phyloP scores from a whole-genome alignment of 805 yeast species.

The Ascoidea asiatica region DNA sequence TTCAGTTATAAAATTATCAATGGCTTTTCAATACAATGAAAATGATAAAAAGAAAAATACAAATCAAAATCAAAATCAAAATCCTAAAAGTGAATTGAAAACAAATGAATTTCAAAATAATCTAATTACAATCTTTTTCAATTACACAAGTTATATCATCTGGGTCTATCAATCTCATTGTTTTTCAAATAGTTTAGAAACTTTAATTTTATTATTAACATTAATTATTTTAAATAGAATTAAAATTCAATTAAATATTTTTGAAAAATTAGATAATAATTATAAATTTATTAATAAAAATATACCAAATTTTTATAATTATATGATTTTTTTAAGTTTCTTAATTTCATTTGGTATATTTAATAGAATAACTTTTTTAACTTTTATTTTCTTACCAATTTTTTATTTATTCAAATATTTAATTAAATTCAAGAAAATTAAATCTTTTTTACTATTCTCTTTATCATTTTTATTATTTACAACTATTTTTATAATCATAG shows the following conservation, averaged over 20 bases:
- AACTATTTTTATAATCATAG: slow-evolving; percentile 29
- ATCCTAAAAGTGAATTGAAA: neutral
- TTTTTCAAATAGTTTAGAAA: slow-evolving; percentile 81
- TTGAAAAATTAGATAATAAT: neutral
- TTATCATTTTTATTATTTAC: slow-evolving; percentile 24
- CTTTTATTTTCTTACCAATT: slow-evolving; percentile 58
- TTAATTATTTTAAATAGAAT: slow-evolving; percentile 61
- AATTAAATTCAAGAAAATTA: slow-evolving; percentile 19
- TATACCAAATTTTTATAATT: neutral
- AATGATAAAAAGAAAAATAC: too few relatives aligned
- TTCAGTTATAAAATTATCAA: slow-evolving; percentile 1
- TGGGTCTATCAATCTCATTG: slow-evolving; percentile 75
- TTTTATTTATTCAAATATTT: slow-evolving; percentile 30
- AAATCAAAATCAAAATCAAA: neutral
- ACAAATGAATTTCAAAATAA: slow-evolving; percentile 2
- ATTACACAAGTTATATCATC: slow-evolving; percentile 54
- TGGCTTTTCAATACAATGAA: neutral
- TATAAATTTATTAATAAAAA: too few relatives aligned
- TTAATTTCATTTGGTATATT: slow-evolving; percentile 57
- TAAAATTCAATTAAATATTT: slow-evolving; percentile 19
- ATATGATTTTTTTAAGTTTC: slow-evolving; percentile 14
- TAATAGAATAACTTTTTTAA: slow-evolving; percentile 75
- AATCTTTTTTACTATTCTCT: slow-evolving; percentile 19
- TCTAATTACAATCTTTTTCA: slow-evolving; percentile 25
- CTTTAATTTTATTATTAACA: slow-evolving; percentile 25